Percentiles rank a stretch among this genome's conserved stretches.
Conservation (phyloP, 495 filamentous ascomycete species). For the Penicillium paradoxum region DNA sequence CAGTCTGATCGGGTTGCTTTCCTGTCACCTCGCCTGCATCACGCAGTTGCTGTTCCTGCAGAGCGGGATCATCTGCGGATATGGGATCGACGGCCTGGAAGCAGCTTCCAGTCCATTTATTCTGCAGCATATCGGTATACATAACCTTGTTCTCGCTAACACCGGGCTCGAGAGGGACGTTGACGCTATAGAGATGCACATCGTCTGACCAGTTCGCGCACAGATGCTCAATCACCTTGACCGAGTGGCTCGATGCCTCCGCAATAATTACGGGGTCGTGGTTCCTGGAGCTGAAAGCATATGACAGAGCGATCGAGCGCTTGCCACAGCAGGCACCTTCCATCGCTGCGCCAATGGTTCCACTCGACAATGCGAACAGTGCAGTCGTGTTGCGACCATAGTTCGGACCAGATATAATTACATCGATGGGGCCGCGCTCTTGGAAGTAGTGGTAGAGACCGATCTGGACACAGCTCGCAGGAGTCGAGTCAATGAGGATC, state of each 20-base stretch:
- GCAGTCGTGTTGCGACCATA: conserved; percentile 93
- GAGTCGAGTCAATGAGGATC: conserved; percentile 86
- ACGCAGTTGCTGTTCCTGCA: conserved; percentile 61
- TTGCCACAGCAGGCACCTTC: conserved; percentile 83
- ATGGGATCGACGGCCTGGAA: conserved; percentile 63
- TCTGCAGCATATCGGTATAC: conserved; percentile 81
- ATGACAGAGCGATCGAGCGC: conserved; percentile 75
- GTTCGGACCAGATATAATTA: conserved; percentile 89
- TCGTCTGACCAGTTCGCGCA: conserved; percentile 65
- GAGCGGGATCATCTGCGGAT: conserved; percentile 29
- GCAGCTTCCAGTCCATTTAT: conserved; percentile 82
- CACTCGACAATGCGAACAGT: conserved; percentile 81
- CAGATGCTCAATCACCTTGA: conserved; percentile 73
- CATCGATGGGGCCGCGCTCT: conserved; percentile 69
- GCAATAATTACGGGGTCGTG: conserved; percentile 76
- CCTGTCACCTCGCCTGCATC: conserved; percentile 50
- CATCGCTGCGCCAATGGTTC: conserved; percentile 86
- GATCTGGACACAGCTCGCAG: conserved; percentile 83
- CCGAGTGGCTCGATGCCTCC: conserved; percentile 62
- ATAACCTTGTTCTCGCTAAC: conserved; percentile 63
- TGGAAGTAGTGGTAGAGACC: conserved; percentile 83
- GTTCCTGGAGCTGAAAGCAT: conserved; percentile 76
- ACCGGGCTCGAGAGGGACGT: conserved; percentile 72
- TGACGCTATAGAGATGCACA: conserved; percentile 81
- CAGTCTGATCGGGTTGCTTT: conserved; percentile 15